Percentiles rank a stretch among this genome's conserved stretches.
Evolutionary conservation across 139 green algal genomes (phyloP).

Genomic region (Chloropicon primus): DNA sequence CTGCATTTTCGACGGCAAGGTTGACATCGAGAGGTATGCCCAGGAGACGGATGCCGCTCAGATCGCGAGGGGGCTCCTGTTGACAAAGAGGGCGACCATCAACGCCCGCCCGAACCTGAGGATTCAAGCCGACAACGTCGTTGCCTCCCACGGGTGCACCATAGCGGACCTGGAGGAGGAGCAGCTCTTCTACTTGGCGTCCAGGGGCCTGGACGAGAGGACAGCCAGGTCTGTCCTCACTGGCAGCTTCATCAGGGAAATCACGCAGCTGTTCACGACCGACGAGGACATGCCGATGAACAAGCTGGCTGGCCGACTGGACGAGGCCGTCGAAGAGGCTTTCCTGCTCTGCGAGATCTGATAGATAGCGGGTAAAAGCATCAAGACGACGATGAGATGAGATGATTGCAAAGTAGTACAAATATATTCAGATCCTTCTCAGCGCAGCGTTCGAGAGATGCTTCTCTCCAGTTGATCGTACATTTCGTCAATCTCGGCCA

Average conservation of each 20-base stretch:
- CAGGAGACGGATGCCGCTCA: slow-evolving; percentile 92
- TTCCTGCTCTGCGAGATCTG: neutral
- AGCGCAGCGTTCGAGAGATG: no score
- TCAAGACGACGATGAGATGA: no score
- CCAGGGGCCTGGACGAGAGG: neutral
- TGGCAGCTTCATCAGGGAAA: neutral
- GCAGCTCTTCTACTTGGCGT: slow-evolving; percentile 93
- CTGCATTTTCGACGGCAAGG: slow-evolving; percentile 91
- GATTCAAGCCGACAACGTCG: slow-evolving; percentile 98
- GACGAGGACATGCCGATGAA: neutral
- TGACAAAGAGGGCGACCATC: slow-evolving; percentile 79
- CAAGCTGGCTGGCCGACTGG: neutral
- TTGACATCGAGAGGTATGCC: slow-evolving; percentile 73
- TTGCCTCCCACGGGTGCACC: slow-evolving; percentile 93
- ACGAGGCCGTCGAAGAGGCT: neutral
- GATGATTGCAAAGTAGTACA: no score
- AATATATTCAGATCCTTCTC: no score
- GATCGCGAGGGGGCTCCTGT: slow-evolving; percentile 86
- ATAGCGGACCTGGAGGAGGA: slow-evolving; percentile 93
- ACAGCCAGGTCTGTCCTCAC: neutral
- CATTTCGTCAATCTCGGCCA: neutral
- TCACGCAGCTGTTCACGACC: neutral
- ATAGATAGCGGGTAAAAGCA: no score
- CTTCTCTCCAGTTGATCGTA: neutral
- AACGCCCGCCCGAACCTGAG: slow-evolving; percentile 97